Evolutionary conservation across 805 yeast species (phyloP), one percentile per base, ranked within the genome.

Genomic region (Pichia nakasei): DNA sequence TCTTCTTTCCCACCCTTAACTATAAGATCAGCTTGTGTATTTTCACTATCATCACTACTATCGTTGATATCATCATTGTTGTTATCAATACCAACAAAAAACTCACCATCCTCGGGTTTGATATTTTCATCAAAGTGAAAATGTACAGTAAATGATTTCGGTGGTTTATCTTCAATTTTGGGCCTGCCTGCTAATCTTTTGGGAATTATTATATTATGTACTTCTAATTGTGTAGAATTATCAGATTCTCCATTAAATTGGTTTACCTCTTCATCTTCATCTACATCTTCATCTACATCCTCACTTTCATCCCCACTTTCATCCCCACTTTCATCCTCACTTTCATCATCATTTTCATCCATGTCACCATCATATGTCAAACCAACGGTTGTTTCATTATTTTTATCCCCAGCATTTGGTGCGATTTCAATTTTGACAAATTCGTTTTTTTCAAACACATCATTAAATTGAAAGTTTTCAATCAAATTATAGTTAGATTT

Each of bases 101-200:
- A n/a, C n/a, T n/a, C n/a, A n/a, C n/a, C n/a, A n/a, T n/a, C n/a
- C n/a, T n/a, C n/a, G n/a, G n/a, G n/a, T n/a, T n/a, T 49, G n/a
- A 39, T 49, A 2, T 42, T 46, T 13, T 29, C 39, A 19, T 49
- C 47, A 38, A 49, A 57, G 32, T 54, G 47, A 38, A 61, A 61
- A 19, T 49, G 51, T 2, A 61, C 58, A 2, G 59, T 53, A 42
- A 59, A 60, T 17, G 59, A 42, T 42, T 52, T 57, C 12, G 65
- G 64, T 1, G 71, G 71, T 43, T 55, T 60, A 37, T 61, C 64
- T 13, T 50, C 57, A 13, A 58, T 38, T 0, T 32, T 20, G 0
- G 59, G 60, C 7, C 64, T 38, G 4, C 50, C 39, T 1, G 57
- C 58, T 26, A 60, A 44, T 32, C 59, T 40, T 39, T 45, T 21